These are phyloP conservation scores for Phymatotrichopsis omnivora DNA, from an alignment of 2,329 filamentous ascomycete species.

Conservation along the genomic window DNA sequence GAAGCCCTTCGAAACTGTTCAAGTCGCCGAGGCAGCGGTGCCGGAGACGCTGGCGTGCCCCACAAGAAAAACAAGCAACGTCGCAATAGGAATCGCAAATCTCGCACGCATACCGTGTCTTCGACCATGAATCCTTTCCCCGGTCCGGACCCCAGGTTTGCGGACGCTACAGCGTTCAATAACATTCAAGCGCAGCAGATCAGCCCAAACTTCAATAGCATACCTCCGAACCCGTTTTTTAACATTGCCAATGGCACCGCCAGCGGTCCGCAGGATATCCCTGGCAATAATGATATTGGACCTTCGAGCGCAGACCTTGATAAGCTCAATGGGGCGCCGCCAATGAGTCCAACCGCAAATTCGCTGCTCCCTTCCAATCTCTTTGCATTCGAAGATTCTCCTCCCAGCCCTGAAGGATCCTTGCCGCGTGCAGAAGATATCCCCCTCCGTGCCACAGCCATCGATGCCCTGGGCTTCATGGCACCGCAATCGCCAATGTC, in stretches of 20 bases:
- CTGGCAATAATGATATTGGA: constrained; percentile 9
- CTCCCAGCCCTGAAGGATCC: constrained; percentile 37
- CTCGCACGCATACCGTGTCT: constrained; percentile 35
- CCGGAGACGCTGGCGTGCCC: constrained; percentile 17
- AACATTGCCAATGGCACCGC: constrained; percentile 47
- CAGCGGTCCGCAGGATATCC: constrained; percentile 28
- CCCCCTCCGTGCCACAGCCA: constrained; percentile 25
- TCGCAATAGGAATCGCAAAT: constrained; percentile 36
- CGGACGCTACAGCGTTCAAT: constrained; percentile 37
- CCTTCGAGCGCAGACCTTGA: constrained; percentile 25
- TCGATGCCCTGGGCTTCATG: constrained; percentile 30
- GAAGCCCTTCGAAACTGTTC: constrained; percentile 33
- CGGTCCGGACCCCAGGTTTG: constrained; percentile 35
- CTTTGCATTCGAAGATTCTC: constrained; percentile 52
- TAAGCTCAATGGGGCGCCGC: constrained; percentile 51
- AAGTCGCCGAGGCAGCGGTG: constrained; percentile 31
- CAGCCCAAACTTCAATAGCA: constrained; percentile 37
- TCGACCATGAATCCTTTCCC: constrained; percentile 38
- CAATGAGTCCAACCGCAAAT: constrained; percentile 67
- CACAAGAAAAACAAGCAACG: constrained; percentile 34
- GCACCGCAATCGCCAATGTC: constrained; percentile 53
- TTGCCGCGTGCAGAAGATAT: constrained; percentile 31
- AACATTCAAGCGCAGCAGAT: constrained; percentile 35
- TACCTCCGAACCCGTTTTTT: constrained; percentile 42
- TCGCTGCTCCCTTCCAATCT: constrained; percentile 61